Evolutionary conservation across 495 filamentous ascomycete species (phyloP).

Genomic region (Aspergillus olivimuriae): DNA sequence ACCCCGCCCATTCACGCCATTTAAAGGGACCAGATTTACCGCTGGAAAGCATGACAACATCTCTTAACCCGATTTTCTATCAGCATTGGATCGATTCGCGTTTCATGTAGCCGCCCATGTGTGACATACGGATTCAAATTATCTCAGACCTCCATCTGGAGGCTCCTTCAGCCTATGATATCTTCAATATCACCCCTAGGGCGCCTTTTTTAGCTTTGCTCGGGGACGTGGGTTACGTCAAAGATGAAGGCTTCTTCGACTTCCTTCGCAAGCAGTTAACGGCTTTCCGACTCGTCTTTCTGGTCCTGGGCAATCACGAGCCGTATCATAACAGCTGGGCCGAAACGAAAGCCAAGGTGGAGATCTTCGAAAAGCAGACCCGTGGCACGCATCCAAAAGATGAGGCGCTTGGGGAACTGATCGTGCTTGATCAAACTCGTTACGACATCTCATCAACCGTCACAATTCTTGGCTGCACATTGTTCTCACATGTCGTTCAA

Average conservation of each 20-base stretch:
- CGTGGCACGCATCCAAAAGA: background rate
- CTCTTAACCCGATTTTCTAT: background rate
- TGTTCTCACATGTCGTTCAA: conserved; percentile 33
- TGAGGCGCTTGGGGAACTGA: conserved; percentile 23
- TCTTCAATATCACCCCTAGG: conserved; percentile 33
- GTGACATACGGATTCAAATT: conserved; percentile 41
- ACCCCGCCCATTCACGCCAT: no score
- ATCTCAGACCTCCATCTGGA: conserved; percentile 52
- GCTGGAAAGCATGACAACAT: background rate
- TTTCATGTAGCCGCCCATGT: no score
- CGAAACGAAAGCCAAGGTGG: conserved; percentile 22
- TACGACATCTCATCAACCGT: conserved; percentile 24
- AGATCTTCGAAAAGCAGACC: conserved; percentile 8
- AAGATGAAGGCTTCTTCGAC: conserved; percentile 24
- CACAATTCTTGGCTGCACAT: conserved; percentile 43
- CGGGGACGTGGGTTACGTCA: conserved; percentile 45
- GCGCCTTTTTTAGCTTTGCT: conserved; percentile 45
- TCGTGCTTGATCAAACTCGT: conserved; percentile 36
- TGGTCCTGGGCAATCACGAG: conserved; percentile 48
- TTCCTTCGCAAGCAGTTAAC: conserved; percentile 36
- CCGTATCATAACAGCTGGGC: conserved; percentile 26
- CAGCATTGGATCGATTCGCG: background rate
- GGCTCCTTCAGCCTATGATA: conserved; percentile 32
- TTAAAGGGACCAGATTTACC: background rate
- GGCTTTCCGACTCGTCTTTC: conserved; percentile 34